Conservation (phyloP, 1,284 basidiomycete species). For the Puccinia triticina region DNA sequence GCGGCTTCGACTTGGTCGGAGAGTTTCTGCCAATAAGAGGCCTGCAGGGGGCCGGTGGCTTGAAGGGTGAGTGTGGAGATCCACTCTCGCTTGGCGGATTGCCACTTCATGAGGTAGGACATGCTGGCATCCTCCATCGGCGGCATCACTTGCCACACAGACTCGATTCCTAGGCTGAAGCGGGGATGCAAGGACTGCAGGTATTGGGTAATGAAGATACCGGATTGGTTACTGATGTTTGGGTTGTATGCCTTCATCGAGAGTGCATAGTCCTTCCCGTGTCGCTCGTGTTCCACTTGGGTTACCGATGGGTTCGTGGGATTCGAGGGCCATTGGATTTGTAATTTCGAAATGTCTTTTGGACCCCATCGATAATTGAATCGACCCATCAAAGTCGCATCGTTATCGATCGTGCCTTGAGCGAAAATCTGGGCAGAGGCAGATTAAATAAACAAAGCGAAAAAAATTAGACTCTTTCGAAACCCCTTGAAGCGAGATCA, state of each 20-base stretch:
- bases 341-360: slow-evolving; percentile 79
- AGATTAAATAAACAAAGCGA: slow-evolving; percentile 50
- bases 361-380: slow-evolving; percentile 87
- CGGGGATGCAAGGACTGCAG: slow-evolving; percentile 93
- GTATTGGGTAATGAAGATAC: slow-evolving; percentile 90
- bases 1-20: slow-evolving; percentile 98
- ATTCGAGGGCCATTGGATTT: slow-evolving; percentile 72
- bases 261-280: slow-evolving; percentile 82
- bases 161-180: slow-evolving; percentile 85
- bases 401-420: slow-evolving; percentile 91
- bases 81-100: slow-evolving; percentile 68
- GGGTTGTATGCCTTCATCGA: slow-evolving; percentile 93
- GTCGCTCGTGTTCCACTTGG: slow-evolving; percentile 91
- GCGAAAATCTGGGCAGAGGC: slow-evolving; percentile 72
- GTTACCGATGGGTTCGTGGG: slow-evolving; percentile 67
- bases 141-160: slow-evolving; percentile 78
- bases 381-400: slow-evolving; percentile 84
- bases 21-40: slow-evolving; percentile 95
- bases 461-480: background rate
- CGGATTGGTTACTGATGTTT: slow-evolving; percentile 79
- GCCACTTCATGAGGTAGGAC: slow-evolving; percentile 82
- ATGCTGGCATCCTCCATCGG: slow-evolving; percentile 74
- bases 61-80: slow-evolving; percentile 92
- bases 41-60: slow-evolving; percentile 76
- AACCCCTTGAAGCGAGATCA: background rate